Evolutionary conservation across 2,329 filamentous ascomycete genomes (phyloP).

Genomic region (Myriosclerotinia curreyana): DNA sequence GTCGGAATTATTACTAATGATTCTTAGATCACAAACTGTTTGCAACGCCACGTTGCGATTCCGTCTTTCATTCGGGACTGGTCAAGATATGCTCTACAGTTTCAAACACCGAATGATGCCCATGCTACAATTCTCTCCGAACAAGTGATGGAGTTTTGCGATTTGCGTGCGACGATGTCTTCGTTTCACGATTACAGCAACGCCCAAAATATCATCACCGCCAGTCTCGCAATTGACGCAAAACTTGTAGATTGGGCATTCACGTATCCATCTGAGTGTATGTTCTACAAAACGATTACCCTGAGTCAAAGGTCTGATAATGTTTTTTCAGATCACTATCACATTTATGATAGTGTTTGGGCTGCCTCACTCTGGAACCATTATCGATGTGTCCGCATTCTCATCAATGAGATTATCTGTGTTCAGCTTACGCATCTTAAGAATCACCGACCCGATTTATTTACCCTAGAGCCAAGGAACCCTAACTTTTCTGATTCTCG

Average conservation of each 20-base stretch:
- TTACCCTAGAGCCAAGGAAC: slow-evolving; percentile 5
- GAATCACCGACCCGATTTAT: slow-evolving; percentile 18
- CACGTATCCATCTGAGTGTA: slow-evolving; percentile 23
- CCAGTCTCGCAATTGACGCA: slow-evolving; percentile 26
- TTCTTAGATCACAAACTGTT: slow-evolving; percentile 48
- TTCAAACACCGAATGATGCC: slow-evolving; percentile 26
- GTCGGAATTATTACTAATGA: slow-evolving; percentile 34
- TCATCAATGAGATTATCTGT: slow-evolving; percentile 34
- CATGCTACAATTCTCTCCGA: slow-evolving; percentile 43
- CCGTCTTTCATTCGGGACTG: slow-evolving; percentile 49
- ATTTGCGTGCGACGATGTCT: slow-evolving; percentile 32
- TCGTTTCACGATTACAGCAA: slow-evolving; percentile 32
- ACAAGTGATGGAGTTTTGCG: slow-evolving; percentile 39
- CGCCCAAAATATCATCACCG: slow-evolving; percentile 26
- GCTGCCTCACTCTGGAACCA: slow-evolving; percentile 36
- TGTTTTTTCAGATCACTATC: slow-evolving; percentile 35
- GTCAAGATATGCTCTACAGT: slow-evolving; percentile 35
- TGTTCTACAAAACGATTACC: slow-evolving; percentile 28
- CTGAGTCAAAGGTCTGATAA: slow-evolving; percentile 24
- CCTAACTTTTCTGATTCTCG: slow-evolving; percentile 25
- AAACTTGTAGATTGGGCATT: slow-evolving; percentile 28
- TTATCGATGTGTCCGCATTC: slow-evolving; percentile 31
- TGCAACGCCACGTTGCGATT: slow-evolving; percentile 50
- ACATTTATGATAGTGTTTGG: slow-evolving; percentile 32
- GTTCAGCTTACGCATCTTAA: slow-evolving; percentile 30